These are phyloP conservation scores for Chrysanthemum seticuspe DNA, from an alignment of 129 eudicot genomes.

Conservation along the genomic window DNA sequence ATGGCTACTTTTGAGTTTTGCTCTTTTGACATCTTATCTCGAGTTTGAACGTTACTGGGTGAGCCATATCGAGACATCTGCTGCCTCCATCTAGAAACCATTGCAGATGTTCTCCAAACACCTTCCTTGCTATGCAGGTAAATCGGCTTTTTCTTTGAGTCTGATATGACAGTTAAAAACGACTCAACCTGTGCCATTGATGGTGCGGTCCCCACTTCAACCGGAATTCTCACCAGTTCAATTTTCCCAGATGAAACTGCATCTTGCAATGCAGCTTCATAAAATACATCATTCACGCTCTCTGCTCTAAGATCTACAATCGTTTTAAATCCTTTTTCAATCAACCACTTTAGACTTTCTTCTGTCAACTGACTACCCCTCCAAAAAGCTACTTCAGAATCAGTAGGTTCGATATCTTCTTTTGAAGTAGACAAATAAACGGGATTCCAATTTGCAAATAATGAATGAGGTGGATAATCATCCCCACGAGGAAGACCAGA, in stretches of 20 bases:
- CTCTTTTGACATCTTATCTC: slow-evolving; percentile 24
- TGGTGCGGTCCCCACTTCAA: slow-evolving; percentile 84
- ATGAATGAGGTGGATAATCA: slow-evolving; percentile 60
- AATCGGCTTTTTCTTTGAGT: slow-evolving; percentile 58
- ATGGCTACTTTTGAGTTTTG: slow-evolving; percentile 26
- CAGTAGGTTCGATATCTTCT: slow-evolving; percentile 45
- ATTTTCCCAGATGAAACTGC: slow-evolving; percentile 64
- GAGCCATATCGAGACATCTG: slow-evolving; percentile 38
- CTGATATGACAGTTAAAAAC: slow-evolving; percentile 66
- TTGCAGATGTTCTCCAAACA: slow-evolving; percentile 79
- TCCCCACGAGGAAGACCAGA: slow-evolving; percentile 84
- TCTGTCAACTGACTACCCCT: slow-evolving; percentile 95
- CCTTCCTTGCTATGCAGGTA: slow-evolving; percentile 96
- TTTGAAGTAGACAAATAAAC: slow-evolving; percentile 66
- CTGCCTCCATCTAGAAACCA: slow-evolving; percentile 96
- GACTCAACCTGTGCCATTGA: slow-evolving; percentile 74
- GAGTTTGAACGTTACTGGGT: slow-evolving; percentile 25
- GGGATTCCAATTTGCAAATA: slow-evolving; percentile 92
- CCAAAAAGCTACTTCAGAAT: slow-evolving; percentile 74
- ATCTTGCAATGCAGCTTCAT: slow-evolving; percentile 51
- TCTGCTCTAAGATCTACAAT: slow-evolving; percentile 94
- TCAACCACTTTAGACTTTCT: slow-evolving; percentile 82
- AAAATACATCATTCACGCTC: slow-evolving; percentile 76
- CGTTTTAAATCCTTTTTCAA: slow-evolving; percentile 80
- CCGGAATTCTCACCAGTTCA: slow-evolving; percentile 73